A percentile compares a stretch with the other conserved stretches of the same genome.
phyloP scores from a whole-genome alignment of 352 stramenopile species.

The Ophiocytium majus region DNA sequence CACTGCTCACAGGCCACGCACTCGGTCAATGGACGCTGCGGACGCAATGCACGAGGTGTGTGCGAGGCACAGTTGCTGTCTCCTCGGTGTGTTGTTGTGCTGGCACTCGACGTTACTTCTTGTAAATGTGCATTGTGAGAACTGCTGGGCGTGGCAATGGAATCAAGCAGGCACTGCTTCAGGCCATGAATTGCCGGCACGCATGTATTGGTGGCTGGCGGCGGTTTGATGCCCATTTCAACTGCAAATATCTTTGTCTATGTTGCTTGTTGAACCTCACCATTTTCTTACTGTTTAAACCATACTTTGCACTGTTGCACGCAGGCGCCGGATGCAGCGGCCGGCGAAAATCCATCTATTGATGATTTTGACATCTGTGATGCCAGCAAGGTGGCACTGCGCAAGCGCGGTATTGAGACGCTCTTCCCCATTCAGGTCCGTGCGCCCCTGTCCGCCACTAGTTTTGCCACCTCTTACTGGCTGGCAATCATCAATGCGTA shows the following conservation, averaged over 20 bases:
- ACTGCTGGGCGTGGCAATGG: too few species aligned
- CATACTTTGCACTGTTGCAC: conserved; percentile 18
- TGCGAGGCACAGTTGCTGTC: conserved; percentile 3
- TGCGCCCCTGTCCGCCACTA: neutral
- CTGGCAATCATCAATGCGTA: neutral
- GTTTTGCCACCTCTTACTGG: neutral
- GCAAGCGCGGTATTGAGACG: conserved; percentile 39
- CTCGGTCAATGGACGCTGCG: conserved; percentile 47
- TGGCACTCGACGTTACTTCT: neutral
- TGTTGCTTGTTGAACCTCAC: conserved; percentile 12
- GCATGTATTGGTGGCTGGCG: too few species aligned
- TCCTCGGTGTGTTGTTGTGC: neutral
- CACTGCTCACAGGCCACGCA: conserved; percentile 28
- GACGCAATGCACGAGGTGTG: conserved; percentile 14
- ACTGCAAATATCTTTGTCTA: neutral
- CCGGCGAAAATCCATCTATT: conserved; percentile 27
- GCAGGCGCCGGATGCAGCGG: neutral
- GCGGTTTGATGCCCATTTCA: conserved; percentile 7
- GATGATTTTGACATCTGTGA: conserved; percentile 54
- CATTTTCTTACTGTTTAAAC: conserved; percentile 5
- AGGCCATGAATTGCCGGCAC: neutral
- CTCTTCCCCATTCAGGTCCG: conserved; percentile 56
- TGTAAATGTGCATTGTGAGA: neutral
- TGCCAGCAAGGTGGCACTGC: conserved; percentile 34
- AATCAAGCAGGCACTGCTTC: neutral